Conservation (phyloP, 2,329 filamentous ascomycete genomes). For the Scytalidium sp. region DNA sequence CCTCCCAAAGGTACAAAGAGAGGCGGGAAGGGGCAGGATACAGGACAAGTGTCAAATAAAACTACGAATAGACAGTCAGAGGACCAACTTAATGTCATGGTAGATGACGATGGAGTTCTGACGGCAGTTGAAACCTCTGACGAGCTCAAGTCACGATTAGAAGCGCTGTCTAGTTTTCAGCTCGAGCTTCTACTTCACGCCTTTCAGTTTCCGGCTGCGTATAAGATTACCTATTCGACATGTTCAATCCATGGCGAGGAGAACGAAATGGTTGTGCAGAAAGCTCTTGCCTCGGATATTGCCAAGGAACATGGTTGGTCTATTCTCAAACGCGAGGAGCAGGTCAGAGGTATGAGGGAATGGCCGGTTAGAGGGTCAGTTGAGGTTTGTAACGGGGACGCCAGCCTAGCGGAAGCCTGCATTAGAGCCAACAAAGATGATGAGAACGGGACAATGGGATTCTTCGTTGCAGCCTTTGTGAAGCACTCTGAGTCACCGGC, state of each 20-base stretch:
- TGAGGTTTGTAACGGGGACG: slow-evolving; percentile 46
- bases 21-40: slow-evolving; percentile 12
- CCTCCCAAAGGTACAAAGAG: slow-evolving; percentile 18
- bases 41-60: slow-evolving; percentile 20
- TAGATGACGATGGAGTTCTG: slow-evolving; percentile 56
- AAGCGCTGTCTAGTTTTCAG: slow-evolving; percentile 78
- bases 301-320: slow-evolving; percentile 72
- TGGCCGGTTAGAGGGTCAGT: slow-evolving; percentile 66
- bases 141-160: slow-evolving; percentile 62
- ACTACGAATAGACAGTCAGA: slow-evolving; percentile 26
- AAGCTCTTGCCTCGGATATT: slow-evolving; percentile 64
- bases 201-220: slow-evolving; percentile 73
- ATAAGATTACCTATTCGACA: slow-evolving; percentile 84
- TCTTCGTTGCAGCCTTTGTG: slow-evolving; percentile 89
- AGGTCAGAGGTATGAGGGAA: slow-evolving; percentile 70
- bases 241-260: slow-evolving; percentile 86
- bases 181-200: slow-evolving; percentile 79
- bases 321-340: slow-evolving; percentile 67
- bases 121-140: slow-evolving; percentile 49
- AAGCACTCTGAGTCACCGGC: slow-evolving; percentile 31
- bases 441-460: slow-evolving; percentile 84
- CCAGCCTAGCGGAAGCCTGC: slow-evolving; percentile 66
- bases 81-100: slow-evolving; percentile 28
- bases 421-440: slow-evolving; percentile 81
- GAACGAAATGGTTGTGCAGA: slow-evolving; percentile 81